Evolutionary conservation across 495 filamentous ascomycete genomes (phyloP), one percentile per base, ranked within the genome.

Genomic region (Paragyromitra xinjiangensis): DNA sequence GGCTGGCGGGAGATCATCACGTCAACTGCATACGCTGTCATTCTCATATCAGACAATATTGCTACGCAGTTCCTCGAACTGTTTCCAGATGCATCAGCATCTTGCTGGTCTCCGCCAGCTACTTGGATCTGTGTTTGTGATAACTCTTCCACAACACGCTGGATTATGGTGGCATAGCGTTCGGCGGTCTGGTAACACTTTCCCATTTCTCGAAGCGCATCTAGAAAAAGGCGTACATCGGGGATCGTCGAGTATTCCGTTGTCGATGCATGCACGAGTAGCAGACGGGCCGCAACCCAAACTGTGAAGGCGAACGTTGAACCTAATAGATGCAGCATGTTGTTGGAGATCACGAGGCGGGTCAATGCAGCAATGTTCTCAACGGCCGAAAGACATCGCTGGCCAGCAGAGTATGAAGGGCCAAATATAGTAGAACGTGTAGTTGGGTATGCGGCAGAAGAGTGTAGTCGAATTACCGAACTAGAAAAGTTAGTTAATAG

Each of bases 391-490:
- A 93, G 89, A 77, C 94, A 96, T 19, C 91, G 87, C 82, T 96
- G 93, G 61, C 89, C 90, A 8, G 94, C 94, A 73, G 89, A 91
- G 83, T 91, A 95, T 6, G 92, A 94, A 1, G 93, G 92, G 0
- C 91, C 92, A 84, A 97, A 97, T 65, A 95, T 93, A 45, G 91
- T 90, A 8, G 92, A 94, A 26, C 92, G 87, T 14, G 91, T 94
- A 19, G 93, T 95, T 26, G 94, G 94, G 82, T 97, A 97, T 4
- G 93, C 94, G 3, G 94, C 93, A 3, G 92, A 95, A n/a, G 94
- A 95, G 85, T 97, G 93, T 12, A 97, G 87, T 19, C 94, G 90
- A 77, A 97, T 96, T 8, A 96, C 89, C 71, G 93, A 90, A 4
- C 92, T 95, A 81, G 85, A 59, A 48, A 63, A 40, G 8, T 72